These are phyloP conservation scores for Eimeria acervulina DNA, from an alignment of 169 alveolate genomes.

Conservation along the genomic window DNA sequence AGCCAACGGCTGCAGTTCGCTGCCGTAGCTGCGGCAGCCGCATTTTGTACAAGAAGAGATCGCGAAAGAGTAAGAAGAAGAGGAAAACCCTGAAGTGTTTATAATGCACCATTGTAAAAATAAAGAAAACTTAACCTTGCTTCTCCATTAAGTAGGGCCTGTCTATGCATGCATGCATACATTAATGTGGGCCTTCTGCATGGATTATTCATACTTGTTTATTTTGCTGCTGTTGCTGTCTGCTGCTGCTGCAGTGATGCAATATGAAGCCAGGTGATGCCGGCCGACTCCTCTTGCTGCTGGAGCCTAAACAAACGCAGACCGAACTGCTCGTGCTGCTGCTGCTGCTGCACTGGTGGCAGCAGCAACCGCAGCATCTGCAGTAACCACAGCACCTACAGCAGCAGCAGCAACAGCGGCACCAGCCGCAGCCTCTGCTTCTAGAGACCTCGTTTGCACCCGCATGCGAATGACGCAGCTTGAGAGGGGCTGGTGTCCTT, in stretches of 20 bases:
- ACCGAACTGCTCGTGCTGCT: too few species aligned
- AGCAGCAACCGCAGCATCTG: neutral
- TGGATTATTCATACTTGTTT: neutral
- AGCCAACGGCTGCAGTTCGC: constrained; percentile 92
- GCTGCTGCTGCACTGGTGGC: neutral
- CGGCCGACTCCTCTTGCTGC: neutral
- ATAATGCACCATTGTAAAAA: neutral
- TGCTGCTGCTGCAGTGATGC: constrained; percentile 42
- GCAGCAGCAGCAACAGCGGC: neutral
- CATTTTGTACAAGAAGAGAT: constrained; percentile 90
- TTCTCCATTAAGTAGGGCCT: too few species aligned
- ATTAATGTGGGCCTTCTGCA: too few species aligned
- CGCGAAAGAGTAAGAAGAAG: constrained; percentile 88
- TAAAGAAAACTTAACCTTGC: too few species aligned
- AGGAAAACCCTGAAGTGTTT: neutral
- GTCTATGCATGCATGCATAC: neutral
- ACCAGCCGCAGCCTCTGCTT: neutral
- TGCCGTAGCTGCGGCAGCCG: constrained; percentile 93
- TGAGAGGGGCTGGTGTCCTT: too few species aligned
- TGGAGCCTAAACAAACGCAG: too few species aligned
- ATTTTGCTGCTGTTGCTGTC: neutral
- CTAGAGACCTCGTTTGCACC: too few species aligned
- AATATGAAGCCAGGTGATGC: constrained; percentile 56
- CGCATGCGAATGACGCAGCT: too few species aligned
- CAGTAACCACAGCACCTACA: too few species aligned